Evolutionary conservation across 306 rosid species (phyloP).

Genomic region (Pachyrhizus erosus): DNA sequence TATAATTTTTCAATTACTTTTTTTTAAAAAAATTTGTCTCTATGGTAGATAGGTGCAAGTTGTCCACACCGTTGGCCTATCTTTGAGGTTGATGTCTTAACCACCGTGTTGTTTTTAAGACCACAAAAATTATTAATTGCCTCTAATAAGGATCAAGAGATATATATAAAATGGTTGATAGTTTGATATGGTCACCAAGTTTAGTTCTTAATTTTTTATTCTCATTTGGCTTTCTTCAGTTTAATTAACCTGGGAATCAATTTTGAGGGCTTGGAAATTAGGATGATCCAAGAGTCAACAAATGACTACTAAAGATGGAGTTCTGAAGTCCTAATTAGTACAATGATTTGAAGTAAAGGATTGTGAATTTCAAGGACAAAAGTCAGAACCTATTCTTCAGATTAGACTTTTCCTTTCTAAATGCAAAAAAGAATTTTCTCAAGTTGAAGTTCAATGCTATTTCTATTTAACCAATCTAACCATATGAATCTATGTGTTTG

Average conservation of each 20-base stretch:
- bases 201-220: neutral
- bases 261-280: conserved; percentile 25
- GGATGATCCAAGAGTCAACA: conserved; percentile 35
- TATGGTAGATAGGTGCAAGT: conserved; percentile 15
- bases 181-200: neutral
- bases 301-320: neutral
- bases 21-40: neutral
- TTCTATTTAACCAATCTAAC: neutral
- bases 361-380: neutral
- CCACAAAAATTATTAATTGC: neutral
- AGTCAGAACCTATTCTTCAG: conserved; percentile 3
- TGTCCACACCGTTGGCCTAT: conserved; percentile 33
- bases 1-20: neutral
- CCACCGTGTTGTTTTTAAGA: conserved; percentile 26
- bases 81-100: conserved; percentile 39
- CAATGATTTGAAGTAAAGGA: neutral
- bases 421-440: neutral
- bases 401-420: neutral
- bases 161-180: neutral
- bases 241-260: neutral
- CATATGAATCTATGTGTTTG: neutral
- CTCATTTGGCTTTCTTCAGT: neutral
- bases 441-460: conserved; percentile 25
- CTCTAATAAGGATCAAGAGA: neutral
- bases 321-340: neutral